Base-by-base conservation (phyloP, 192 early-diverging fungal genomes). In the Backusella sp. region DNA sequence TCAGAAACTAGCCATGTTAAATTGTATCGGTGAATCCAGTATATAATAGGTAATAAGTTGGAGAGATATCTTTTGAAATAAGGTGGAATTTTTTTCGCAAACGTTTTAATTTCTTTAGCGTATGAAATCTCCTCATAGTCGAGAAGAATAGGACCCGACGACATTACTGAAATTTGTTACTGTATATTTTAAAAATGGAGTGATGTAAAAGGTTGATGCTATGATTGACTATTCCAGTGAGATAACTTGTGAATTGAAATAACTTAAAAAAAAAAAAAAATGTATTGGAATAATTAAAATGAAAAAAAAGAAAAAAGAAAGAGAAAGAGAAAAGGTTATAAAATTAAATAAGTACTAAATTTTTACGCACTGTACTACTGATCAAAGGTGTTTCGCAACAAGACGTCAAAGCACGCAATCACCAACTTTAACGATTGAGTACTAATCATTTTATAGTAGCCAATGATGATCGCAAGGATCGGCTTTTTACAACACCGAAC, bases 1-100 rank as follows among this genome's bases (percentile, higher is more conserved):
- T 89, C 88, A 28, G 83, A 77, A 26, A 83, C 30, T 3, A 85
- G 73, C 88, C 77, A 44, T 14, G 78, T 80, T n/a, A 80, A 30
- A 30, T 80, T 80, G 53, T 80, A 80, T 65, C 78, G 69, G 49
- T 69, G 70, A 34, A 80, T 72, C 78, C 78, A 80, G 2, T 73
- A 72, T 37, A 75, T 37, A n/a, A 80, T 80, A 7, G 78, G 78
- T 8, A 80, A 72, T 14, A 80, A 37, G 35, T 52, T 70, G 23
- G 42, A 37, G 36, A 75, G 44, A 41, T 80, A 80, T 7, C 67
- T 41, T 36, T 75, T 80, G 1, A 74, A 70, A 39, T 72, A 75
- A 37, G 56, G 9, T 34, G 78, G 78, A 6, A 80, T 23, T 62
- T 80, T 46, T 17, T 56, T 37, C 7, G n/a, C 42, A 46, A 72